Conservation (phyloP, 805 yeast genomes). For the Zygosaccharomyces bisporus region DNA sequence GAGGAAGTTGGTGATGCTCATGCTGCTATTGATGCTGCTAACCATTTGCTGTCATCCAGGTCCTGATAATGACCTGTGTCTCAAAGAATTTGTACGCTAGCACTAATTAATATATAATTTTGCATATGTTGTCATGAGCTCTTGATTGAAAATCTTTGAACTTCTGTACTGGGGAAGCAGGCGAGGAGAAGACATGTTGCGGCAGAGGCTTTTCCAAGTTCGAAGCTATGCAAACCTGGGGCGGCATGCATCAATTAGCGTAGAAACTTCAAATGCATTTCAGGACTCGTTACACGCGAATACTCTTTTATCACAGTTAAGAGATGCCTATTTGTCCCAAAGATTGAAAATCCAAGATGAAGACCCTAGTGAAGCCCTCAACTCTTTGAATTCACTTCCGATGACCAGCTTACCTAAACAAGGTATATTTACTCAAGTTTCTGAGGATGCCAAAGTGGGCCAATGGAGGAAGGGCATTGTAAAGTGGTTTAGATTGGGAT, state of each 20-base stretch:
- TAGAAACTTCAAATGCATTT: constrained; percentile 4
- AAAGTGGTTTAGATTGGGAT: constrained; percentile 45
- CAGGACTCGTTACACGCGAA: constrained; percentile 12
- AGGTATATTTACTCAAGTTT: constrained; percentile 31
- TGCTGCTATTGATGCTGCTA: constrained; percentile 27
- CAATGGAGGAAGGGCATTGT: constrained; percentile 26
- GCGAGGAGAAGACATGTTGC: not conserved
- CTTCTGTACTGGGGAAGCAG: not conserved
- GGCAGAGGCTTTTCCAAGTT: not conserved
- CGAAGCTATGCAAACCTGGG: not conserved
- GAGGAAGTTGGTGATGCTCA: constrained; percentile 34
- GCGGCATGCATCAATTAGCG: not conserved
- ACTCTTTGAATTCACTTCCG: constrained; percentile 35
- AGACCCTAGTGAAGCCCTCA: constrained; percentile 14
- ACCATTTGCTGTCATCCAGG: constrained; percentile 18
- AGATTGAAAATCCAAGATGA: constrained; percentile 5
- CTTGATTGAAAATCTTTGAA: not conserved
- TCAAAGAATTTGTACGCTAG: not conserved
- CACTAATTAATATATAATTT: constrained; percentile 3
- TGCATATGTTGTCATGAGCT: not conserved
- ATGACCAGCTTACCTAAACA: constrained; percentile 29
- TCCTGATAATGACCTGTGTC: not conserved
- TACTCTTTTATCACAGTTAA: constrained; percentile 7
- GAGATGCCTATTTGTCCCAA: constrained; percentile 5
- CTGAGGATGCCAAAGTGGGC: constrained; percentile 21